Conservation (phyloP, 75 land plant genomes). For the Adiantum capillusveneris region DNA sequence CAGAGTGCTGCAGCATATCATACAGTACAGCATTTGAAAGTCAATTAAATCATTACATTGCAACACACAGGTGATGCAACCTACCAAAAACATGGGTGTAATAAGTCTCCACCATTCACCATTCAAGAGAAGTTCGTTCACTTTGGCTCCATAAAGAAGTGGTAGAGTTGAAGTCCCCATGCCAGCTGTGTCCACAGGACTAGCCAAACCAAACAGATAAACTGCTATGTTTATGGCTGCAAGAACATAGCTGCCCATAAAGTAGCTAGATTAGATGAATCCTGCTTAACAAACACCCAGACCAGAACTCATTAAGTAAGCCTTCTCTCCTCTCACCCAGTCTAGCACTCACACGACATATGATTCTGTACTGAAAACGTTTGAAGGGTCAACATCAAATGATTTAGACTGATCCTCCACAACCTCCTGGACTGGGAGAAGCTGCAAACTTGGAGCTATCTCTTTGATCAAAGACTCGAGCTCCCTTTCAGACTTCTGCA, state of each 20-base stretch:
- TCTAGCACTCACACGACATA: background rate
- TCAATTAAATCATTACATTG: background rate
- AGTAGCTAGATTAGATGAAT: background rate
- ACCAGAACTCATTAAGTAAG: background rate
- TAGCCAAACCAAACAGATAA: conserved; percentile 69
- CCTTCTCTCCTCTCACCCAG: too few relatives aligned
- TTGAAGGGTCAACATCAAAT: background rate
- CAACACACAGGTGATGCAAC: background rate
- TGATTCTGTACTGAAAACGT: background rate
- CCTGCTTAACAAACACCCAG: background rate
- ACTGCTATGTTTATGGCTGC: conserved; percentile 70
- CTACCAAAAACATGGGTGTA: conserved; percentile 86
- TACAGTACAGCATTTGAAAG: too few relatives aligned
- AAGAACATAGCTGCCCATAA: conserved; percentile 48
- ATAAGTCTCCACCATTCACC: conserved; percentile 90
- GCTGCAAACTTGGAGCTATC: background rate
- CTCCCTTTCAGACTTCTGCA: too few relatives aligned
- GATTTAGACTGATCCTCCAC: background rate
- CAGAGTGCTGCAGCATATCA: conserved; percentile 55
- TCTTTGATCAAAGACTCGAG: background rate
- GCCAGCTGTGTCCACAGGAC: conserved; percentile 39
- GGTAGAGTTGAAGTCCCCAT: conserved; percentile 55
- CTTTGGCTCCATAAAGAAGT: conserved; percentile 65
- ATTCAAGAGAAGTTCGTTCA: conserved; percentile 59
- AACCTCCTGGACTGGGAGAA: background rate